These are phyloP conservation scores for Cyclotella sp. DNA, from an alignment of 108 stramenopile genomes.

Conservation along the genomic window DNA sequence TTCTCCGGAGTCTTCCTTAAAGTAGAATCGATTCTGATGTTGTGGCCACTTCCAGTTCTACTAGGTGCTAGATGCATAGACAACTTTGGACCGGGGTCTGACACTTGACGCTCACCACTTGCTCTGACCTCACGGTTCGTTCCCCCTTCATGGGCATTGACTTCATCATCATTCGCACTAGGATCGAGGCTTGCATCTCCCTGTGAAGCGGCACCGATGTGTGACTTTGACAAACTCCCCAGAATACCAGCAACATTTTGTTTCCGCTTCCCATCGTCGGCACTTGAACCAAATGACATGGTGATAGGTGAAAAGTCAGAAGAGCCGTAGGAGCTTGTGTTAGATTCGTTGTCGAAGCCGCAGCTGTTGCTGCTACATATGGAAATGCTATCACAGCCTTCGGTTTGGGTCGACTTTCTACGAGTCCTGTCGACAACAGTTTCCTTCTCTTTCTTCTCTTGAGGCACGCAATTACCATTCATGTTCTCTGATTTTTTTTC, in stretches of 20 bases:
- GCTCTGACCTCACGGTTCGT: neutral
- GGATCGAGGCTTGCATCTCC: neutral
- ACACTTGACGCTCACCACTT: neutral
- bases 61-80: neutral
- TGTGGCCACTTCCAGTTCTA: neutral
- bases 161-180: neutral
- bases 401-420: neutral
- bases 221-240: conserved; percentile 20
- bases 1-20: neutral
- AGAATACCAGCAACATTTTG: conserved; percentile 28
- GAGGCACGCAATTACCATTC: neutral
- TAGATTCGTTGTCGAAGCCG: conserved; percentile 42
- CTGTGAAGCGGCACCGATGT: neutral
- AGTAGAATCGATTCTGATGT: neutral
- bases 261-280: conserved; percentile 1
- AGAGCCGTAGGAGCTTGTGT: conserved; percentile 25
- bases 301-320: conserved; percentile 36
- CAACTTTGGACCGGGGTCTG: neutral
- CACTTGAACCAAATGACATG: conserved; percentile 23
- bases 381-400: conserved; percentile 24
- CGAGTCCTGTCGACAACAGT: neutral
- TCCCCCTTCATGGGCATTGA: neutral
- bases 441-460: neutral
- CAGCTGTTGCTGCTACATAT: conserved; percentile 9
- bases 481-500: neutral